phyloP scores from a whole-genome alignment of 2,329 filamentous ascomycete species.

The Trichoderma breve region DNA sequence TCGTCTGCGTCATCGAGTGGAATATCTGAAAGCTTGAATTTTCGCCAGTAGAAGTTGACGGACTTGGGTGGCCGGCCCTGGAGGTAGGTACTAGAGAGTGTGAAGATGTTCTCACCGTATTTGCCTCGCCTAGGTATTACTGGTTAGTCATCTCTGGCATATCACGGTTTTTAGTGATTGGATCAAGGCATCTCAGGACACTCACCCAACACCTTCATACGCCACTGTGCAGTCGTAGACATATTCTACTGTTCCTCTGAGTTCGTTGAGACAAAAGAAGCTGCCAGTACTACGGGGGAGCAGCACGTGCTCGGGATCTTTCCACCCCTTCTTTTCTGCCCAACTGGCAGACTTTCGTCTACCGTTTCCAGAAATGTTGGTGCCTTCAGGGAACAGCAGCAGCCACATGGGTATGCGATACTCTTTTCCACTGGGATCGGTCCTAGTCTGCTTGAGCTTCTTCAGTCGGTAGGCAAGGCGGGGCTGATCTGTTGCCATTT shows the following conservation, averaged over 20 bases:
- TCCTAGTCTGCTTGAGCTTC: slow-evolving; percentile 61
- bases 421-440: slow-evolving; percentile 51
- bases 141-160: slow-evolving; percentile 2
- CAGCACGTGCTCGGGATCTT: slow-evolving; percentile 71
- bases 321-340: slow-evolving; percentile 72
- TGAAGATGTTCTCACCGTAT: slow-evolving; percentile 90
- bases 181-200: slow-evolving; percentile 28
- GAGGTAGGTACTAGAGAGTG: slow-evolving; percentile 81
- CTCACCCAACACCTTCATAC: slow-evolving; percentile 90
- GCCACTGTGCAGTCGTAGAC: slow-evolving; percentile 93
- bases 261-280: slow-evolving; percentile 74
- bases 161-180: not conserved
- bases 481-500: slow-evolving; percentile 77
- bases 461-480: slow-evolving; percentile 71
- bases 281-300: slow-evolving; percentile 78
- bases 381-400: slow-evolving; percentile 83
- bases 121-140: slow-evolving; percentile 59
- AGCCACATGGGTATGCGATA: slow-evolving; percentile 84
- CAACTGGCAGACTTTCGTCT: slow-evolving; percentile 68
- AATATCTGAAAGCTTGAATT: slow-evolving; percentile 77
- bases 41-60: slow-evolving; percentile 94
- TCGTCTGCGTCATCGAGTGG: slow-evolving; percentile 69
- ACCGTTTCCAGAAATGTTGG: slow-evolving; percentile 72
- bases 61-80: slow-evolving; percentile 87
- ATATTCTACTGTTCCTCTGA: slow-evolving; percentile 73